These are phyloP conservation scores for Daphne laureola DNA, from an alignment of 441 rosid species.

Conservation along the genomic window DNA sequence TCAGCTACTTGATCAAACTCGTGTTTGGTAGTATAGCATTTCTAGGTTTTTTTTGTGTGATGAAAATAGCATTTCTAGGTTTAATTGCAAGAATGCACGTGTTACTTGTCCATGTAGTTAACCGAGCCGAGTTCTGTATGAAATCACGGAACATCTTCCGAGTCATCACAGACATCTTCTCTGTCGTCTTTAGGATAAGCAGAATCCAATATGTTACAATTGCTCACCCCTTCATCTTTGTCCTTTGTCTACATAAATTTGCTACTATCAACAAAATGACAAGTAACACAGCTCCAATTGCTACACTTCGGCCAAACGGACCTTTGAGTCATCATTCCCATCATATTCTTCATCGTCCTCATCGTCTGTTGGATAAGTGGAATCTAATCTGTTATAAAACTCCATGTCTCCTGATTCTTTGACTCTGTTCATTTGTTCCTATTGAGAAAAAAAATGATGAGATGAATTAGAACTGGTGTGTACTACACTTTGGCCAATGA, in stretches of 20 bases:
- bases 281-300: too few species aligned
- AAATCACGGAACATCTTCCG: too few species aligned
- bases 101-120: too few species aligned
- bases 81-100: too few species aligned
- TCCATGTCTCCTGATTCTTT: constrained; percentile 49
- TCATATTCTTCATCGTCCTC: constrained; percentile 20
- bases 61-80: too few species aligned
- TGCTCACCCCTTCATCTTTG: constrained; percentile 36
- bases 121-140: too few species aligned
- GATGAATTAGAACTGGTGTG: too few species aligned
- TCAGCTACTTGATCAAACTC: too few species aligned
- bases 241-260: constrained; percentile 44
- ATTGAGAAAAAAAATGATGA: background rate
- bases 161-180: constrained; percentile 23
- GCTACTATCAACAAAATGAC: constrained; percentile 22
- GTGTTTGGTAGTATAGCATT: too few species aligned
- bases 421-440: constrained; percentile 58
- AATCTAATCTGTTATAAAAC: constrained; percentile 55
- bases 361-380: constrained; percentile 55
- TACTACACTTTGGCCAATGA: too few species aligned
- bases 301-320: too few species aligned
- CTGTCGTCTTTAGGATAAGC: constrained; percentile 57
- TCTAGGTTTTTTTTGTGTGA: too few species aligned
- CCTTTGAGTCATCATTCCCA: constrained; percentile 33
- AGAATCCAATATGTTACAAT: constrained; percentile 44